Evolutionary conservation across 768 basidiomycete species (phyloP), one percentile per base, ranked within the genome.

Genomic region (Omphalotus guepiniiformis): DNA sequence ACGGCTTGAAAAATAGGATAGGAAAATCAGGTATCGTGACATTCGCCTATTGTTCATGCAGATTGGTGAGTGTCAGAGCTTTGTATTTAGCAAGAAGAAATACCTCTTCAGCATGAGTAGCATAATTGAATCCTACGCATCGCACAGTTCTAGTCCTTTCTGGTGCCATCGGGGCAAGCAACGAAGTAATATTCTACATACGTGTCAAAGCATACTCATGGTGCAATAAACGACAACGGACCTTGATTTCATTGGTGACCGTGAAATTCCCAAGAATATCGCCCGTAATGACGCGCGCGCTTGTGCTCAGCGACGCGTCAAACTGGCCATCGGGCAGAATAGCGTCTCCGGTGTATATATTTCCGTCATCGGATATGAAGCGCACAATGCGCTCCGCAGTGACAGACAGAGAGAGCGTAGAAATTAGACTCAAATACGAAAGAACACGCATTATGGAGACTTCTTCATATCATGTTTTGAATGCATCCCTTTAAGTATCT

Each of bases 51-150:
- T 26, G 13, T 22, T 38, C 22, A 30, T 1, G 19, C 26, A 16
- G 7, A 23, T 47, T 18, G 48, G 16, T n/a, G n/a, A n/a, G n/a
- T n/a, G n/a, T n/a, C n/a, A n/a, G n/a, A n/a, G n/a, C 23, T 15
- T 30, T 2, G 18, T 11, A 29, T 15, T 15, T 11, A 12, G 16
- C 5, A 41, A 15, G 16, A 51, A 65, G 63, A 58, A 62, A n/a
- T 42, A 58, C 60, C 53, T 62, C 59, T 18, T 36, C 36, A 2
- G 61, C 56, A 38, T 64, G 63, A 22, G 54, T 41, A 21, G 50
- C 60, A 36, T 67, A 69, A 50, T 69, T 69, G 41, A 67, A 57
- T 4, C 65, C 66, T 32, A 68, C 64, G 36, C 64, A 66, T n/a
- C 66, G 60, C 21, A 71, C 69, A 3, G 66, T 67, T 32, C 68